Evolutionary conservation across 352 stramenopile genomes (phyloP), one percentile per base, ranked within the genome.

Genomic region (Globisporangium megalacanthum): DNA sequence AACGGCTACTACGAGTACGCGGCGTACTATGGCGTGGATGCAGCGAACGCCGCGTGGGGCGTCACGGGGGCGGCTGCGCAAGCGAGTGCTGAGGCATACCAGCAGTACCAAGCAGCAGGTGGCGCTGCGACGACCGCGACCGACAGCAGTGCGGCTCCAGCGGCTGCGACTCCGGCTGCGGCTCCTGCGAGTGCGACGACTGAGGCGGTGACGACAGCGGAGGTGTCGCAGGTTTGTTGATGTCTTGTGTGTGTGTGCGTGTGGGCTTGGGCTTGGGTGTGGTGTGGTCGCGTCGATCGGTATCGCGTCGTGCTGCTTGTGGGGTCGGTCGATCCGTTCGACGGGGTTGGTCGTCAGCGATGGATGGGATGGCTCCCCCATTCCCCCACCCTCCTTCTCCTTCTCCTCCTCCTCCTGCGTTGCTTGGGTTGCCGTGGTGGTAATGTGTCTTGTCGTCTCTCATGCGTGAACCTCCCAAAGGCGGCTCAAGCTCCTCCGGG

Each of bases 1-100:
- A 94, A 94, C 35, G 86, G 86, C 14, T 95, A 88, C 58, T 93
- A 95, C 66, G 86, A 93, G 56, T 95, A 95, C 52, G 86, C 86
- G 17, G 86, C 83, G 6, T 95, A 95, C 65, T 95, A 95, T 46
- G 86, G 86, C 7, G 77, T 93, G 48, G 83, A 95, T 52, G 86
- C 83, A 1, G 86, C 86, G 4, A 94, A 94, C 42, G 79, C 77
- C 6, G 86, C 86, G 0, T 95, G 86, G 86, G 86, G 86, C 20
- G 83, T 94, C 15, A 93, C 85, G 0, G 81, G 83, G 20, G 82
- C 77, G 22, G 83, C 83, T 11, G 81, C 83, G 6, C 64, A 86
- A 49, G 72, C 79, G n/a, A 88, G 74, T 45, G 79, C 78, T 1
- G 77, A 89, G 44, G 73, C 74, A 2, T 92, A 91, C 49, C 71